Conservation (phyloP, 2,329 filamentous ascomycete species). For the Orbilia quercus region DNA sequence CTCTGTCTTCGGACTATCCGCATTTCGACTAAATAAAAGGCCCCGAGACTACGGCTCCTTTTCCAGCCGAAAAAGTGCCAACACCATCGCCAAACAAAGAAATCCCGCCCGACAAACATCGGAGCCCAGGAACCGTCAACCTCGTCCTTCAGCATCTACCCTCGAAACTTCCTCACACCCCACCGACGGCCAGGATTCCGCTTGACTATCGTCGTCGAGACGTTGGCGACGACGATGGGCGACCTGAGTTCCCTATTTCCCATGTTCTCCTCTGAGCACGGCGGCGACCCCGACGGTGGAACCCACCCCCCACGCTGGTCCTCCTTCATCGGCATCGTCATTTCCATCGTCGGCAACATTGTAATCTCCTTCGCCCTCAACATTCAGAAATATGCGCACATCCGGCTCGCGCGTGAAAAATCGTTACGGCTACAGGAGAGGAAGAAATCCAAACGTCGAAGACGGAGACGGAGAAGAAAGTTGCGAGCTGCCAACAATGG, state of each 20-base stretch:
- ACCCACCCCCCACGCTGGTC: slow-evolving; percentile 73
- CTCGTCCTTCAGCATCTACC: slow-evolving; percentile 14
- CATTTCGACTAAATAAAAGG: slow-evolving; percentile 19
- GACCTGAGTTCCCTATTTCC: slow-evolving; percentile 13
- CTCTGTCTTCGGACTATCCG: slow-evolving; percentile 4
- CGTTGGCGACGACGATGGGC: slow-evolving; percentile 30
- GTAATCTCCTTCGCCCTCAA: slow-evolving; percentile 96
- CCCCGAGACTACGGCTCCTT: slow-evolving; percentile 7
- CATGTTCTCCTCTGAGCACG: slow-evolving; percentile 7
- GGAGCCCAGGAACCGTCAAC: slow-evolving; percentile 17
- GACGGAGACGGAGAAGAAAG: slow-evolving; percentile 59
- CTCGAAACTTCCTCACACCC: background rate
- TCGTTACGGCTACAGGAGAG: slow-evolving; percentile 63
- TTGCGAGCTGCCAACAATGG: slow-evolving; percentile 37
- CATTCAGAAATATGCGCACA: slow-evolving; percentile 94
- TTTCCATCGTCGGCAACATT: slow-evolving; percentile 90
- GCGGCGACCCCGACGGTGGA: slow-evolving; percentile 21
- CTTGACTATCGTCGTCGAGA: slow-evolving; percentile 21
- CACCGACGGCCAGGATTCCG: slow-evolving; percentile 29
- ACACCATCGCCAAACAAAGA: slow-evolving; percentile 36
- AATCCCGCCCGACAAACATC: slow-evolving; percentile 37
- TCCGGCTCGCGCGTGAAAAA: slow-evolving; percentile 79
- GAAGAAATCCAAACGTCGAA: slow-evolving; percentile 60
- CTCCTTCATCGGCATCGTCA: slow-evolving; percentile 91
- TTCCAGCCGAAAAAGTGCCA: slow-evolving; percentile 21